These are phyloP conservation scores for Penicillium roqueforti DNA, from an alignment of 495 filamentous ascomycete species.

Conservation along the genomic window DNA sequence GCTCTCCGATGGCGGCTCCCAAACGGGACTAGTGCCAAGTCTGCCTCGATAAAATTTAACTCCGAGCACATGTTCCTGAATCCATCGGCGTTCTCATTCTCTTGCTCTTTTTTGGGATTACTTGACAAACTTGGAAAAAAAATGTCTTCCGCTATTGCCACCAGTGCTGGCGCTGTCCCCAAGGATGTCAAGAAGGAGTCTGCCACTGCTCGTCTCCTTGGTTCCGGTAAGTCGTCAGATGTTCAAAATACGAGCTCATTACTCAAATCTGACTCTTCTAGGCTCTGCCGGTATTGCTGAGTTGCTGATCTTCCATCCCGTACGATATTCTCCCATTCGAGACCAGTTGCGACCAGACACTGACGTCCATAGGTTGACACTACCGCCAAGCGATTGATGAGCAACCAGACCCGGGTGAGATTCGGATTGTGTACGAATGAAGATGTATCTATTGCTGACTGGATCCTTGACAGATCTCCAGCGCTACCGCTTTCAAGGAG, in stretches of 20 bases:
- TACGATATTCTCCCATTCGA: conserved; percentile 36
- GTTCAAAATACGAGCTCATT: conserved; percentile 2
- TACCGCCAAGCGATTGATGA: conserved; percentile 98
- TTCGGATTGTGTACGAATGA: neutral
- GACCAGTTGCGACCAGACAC: conserved; percentile 4
- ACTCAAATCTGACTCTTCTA: conserved; percentile 36
- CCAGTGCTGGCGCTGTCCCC: conserved; percentile 48
- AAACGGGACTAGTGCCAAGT: conserved; percentile 30
- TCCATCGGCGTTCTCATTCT: conserved; percentile 16
- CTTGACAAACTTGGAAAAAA: conserved; percentile 19
- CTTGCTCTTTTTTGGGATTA: conserved; percentile 10
- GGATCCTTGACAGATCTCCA: conserved; percentile 50
- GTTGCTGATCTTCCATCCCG: conserved; percentile 93
- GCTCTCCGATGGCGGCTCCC: conserved; percentile 25
- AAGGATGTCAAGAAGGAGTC: conserved; percentile 83
- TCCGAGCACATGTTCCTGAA: conserved; percentile 18
- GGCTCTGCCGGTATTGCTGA: conserved; percentile 94
- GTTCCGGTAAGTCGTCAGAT: conserved; percentile 65
- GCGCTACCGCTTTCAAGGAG: conserved; percentile 62
- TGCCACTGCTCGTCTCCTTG: conserved; percentile 76
- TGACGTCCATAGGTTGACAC: conserved; percentile 76
- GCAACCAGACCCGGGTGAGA: conserved; percentile 77
- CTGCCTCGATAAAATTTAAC: conserved; percentile 24
- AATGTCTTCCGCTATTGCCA: conserved; percentile 50
- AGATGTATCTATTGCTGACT: conserved; percentile 10